These are phyloP conservation scores for Chloris gayana DNA, from an alignment of 176 grass and related monocot species.

Conservation along the genomic window DNA sequence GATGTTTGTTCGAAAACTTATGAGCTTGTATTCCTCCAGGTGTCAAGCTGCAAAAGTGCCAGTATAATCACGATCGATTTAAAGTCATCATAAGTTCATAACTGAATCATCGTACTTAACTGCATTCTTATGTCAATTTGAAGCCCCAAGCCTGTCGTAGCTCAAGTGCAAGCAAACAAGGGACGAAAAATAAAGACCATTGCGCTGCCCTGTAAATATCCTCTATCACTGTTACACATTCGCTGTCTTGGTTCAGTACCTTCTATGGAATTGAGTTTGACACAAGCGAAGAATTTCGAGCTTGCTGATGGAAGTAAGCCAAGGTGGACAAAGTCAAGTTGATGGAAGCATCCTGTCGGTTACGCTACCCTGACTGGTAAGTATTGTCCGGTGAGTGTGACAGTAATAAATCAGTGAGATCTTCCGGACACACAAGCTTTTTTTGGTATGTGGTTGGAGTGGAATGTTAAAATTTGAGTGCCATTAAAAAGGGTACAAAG, in stretches of 20 bases:
- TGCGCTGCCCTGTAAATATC: constrained; percentile 23
- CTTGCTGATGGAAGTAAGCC: neutral
- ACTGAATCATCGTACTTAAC: neutral
- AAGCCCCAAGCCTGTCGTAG: neutral
- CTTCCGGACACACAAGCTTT: neutral
- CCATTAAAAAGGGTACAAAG: too few relatives aligned
- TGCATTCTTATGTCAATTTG: neutral
- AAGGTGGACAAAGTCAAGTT: neutral
- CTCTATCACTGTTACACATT: constrained; percentile 1
- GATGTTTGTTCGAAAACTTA: neutral
- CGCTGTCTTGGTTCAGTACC: neutral
- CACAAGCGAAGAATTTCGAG: neutral
- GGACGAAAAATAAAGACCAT: neutral
- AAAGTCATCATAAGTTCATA: neutral
- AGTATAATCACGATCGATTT: too few relatives aligned
- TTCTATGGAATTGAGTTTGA: neutral
- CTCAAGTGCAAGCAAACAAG: neutral
- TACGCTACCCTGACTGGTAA: neutral
- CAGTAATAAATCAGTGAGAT: neutral
- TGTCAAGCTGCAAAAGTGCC: neutral
- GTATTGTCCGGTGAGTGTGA: neutral
- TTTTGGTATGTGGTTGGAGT: neutral
- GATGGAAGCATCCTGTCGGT: neutral
- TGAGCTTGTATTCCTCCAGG: neutral
- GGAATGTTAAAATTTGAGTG: neutral